Evolutionary conservation across 306 rosid genomes (phyloP).

Genomic region (Cajanus cajan): DNA sequence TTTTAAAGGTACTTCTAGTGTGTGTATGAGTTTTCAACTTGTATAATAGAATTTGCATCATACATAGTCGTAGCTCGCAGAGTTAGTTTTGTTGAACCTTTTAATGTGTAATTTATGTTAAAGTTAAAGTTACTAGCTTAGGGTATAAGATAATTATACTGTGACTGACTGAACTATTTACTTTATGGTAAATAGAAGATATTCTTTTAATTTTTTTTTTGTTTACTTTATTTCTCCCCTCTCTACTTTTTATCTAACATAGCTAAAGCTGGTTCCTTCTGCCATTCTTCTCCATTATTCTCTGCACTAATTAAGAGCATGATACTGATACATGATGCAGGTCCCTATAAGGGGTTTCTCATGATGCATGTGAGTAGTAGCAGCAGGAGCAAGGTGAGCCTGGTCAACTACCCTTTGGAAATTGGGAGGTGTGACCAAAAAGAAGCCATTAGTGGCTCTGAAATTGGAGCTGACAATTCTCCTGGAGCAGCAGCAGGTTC

Average conservation of each 20-base stretch:
- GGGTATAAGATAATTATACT: conserved; percentile 26
- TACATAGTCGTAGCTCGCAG: not conserved
- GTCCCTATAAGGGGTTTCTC: conserved; percentile 26
- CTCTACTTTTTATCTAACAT: conserved; percentile 8
- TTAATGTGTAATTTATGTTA: conserved; percentile 30
- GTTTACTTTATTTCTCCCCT: not conserved
- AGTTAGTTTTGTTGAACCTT: not conserved
- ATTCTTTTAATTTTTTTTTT: not conserved
- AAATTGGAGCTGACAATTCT: conserved; percentile 31
- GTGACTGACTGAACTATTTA: conserved; percentile 18
- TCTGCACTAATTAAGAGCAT: conserved; percentile 39
- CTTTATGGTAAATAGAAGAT: conserved; percentile 30
- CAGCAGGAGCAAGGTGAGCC: conserved; percentile 22
- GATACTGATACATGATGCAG: conserved; percentile 41
- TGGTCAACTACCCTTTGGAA: conserved; percentile 36
- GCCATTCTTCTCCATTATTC: conserved; percentile 41
- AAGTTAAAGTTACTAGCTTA: conserved; percentile 9
- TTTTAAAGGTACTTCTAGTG: conserved; percentile 45
- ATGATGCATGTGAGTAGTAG: conserved; percentile 39
- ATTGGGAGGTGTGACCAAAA: conserved; percentile 35
- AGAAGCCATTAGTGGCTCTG: conserved; percentile 39
- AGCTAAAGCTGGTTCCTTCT: conserved; percentile 40
- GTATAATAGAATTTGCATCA: not conserved
- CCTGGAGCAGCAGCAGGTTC: conserved; percentile 18
- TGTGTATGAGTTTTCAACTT: conserved; percentile 20